Evolutionary conservation across 352 stramenopile genomes (phyloP).

Genomic region (Globisporangium canariense): DNA sequence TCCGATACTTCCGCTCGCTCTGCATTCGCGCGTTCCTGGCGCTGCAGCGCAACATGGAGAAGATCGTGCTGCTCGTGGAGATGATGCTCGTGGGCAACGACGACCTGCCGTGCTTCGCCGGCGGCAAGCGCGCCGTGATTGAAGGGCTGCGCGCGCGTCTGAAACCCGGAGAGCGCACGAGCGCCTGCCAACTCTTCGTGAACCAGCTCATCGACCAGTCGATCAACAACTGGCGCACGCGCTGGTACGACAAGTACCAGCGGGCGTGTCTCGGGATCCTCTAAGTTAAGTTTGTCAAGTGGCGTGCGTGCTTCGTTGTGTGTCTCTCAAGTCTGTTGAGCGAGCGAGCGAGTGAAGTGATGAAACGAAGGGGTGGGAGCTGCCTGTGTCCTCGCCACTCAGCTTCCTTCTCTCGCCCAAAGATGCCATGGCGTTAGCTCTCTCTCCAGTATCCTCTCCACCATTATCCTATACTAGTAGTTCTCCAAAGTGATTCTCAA

Average conservation of each 20-base stretch:
- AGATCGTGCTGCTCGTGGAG: conserved; percentile 95
- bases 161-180: conserved; percentile 77
- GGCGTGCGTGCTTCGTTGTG: conserved; percentile 1
- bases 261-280: conserved; percentile 85
- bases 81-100: conserved; percentile 93
- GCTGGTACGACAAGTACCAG: conserved; percentile 92
- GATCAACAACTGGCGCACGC: conserved; percentile 88
- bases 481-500: background rate
- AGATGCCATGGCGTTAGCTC: too few species aligned
- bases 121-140: conserved; percentile 72
- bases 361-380: background rate
- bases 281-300: conserved; percentile 22
- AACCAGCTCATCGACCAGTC: conserved; percentile 86
- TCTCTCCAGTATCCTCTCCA: too few species aligned
- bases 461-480: background rate
- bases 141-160: conserved; percentile 74
- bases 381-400: background rate
- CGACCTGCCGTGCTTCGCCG: conserved; percentile 83
- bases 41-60: conserved; percentile 91
- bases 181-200: conserved; percentile 76
- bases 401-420: background rate
- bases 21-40: conserved; percentile 95
- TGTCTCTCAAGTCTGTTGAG: background rate
- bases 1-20: conserved; percentile 94
- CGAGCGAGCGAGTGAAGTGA: background rate